Conservation (phyloP, 164 flowering plant species). For the Berberis thunbergii region DNA sequence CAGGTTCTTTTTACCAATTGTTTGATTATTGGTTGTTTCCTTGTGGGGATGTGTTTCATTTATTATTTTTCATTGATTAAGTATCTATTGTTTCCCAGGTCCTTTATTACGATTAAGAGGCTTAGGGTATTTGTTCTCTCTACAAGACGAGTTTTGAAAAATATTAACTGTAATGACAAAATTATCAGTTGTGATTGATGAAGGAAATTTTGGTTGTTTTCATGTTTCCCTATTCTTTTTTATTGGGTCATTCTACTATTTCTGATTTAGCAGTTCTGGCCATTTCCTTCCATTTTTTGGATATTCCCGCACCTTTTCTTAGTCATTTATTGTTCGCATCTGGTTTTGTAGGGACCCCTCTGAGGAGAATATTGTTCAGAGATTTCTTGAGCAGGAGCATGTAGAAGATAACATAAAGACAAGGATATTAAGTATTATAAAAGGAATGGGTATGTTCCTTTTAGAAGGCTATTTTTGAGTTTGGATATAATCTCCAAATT, state of each 20-base stretch:
- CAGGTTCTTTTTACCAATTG: too few species aligned
- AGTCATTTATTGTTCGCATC: neutral
- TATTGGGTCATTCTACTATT: too few species aligned
- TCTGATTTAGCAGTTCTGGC: too few species aligned
- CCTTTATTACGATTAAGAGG: too few species aligned
- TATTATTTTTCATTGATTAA: neutral
- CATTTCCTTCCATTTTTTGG: neutral
- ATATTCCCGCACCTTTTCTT: neutral
- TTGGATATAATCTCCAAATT: neutral
- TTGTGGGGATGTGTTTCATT: neutral
- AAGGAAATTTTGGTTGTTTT: too few species aligned
- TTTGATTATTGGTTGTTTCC: too few species aligned
- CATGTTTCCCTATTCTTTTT: too few species aligned
- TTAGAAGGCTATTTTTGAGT: neutral
- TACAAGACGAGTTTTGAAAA: too few species aligned
- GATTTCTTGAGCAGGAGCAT: conserved; percentile 65
- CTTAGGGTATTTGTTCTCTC: too few species aligned
- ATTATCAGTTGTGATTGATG: too few species aligned
- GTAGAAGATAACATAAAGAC: conserved; percentile 44
- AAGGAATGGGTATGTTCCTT: conserved; percentile 61
- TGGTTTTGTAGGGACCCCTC: conserved; percentile 55
- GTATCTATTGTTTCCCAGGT: too few species aligned
- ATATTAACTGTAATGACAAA: too few species aligned
- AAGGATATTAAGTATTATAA: conserved; percentile 49
- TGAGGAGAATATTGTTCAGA: conserved; percentile 61